phyloP scores from a whole-genome alignment of 768 basidiomycete species.

The Asterophora parasitica region DNA sequence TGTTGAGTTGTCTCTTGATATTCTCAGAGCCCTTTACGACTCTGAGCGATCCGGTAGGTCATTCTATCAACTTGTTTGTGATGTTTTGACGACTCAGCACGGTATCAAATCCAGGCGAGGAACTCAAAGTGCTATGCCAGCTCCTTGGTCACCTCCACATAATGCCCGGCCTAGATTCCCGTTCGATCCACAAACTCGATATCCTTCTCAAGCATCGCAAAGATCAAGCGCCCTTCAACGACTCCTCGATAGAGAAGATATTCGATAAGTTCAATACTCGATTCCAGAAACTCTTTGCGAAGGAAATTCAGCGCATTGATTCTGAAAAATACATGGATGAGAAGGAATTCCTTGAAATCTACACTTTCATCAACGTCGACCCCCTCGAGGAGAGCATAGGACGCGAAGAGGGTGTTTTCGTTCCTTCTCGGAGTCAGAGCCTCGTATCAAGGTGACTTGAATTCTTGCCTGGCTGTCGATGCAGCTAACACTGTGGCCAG shows the following conservation, averaged over 20 bases:
- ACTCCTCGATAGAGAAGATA: constrained; percentile 47
- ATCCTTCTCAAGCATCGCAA: constrained; percentile 47
- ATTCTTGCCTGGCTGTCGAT: constrained; percentile 4
- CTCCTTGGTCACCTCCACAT: constrained; percentile 58
- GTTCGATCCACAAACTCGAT: constrained; percentile 41
- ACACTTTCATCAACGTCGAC: constrained; percentile 38
- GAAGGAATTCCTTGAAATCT: constrained; percentile 39
- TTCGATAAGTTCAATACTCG: constrained; percentile 49
- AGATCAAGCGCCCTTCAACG: constrained; percentile 57
- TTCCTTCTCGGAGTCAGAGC: constrained; percentile 11
- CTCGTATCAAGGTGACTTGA: constrained; percentile 6
- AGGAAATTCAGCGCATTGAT: constrained; percentile 37
- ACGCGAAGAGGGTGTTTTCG: constrained; percentile 3
- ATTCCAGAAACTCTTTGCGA: constrained; percentile 39
- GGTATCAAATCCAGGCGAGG: constrained; percentile 24
- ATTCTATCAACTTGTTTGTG: neutral
- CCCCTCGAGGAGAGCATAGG: constrained; percentile 22
- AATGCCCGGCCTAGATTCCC: constrained; percentile 30
- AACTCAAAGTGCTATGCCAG: constrained; percentile 60
- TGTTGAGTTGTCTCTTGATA: constrained; percentile 53
- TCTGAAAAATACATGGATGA: constrained; percentile 31
- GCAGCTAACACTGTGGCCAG: constrained; percentile 13
- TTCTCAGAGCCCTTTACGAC: constrained; percentile 45
- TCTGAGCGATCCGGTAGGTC: constrained; percentile 41
- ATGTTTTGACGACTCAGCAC: neutral